Conservation (phyloP, 129 eudicot genomes). For the Pseudognaphalium luteoalbum region DNA sequence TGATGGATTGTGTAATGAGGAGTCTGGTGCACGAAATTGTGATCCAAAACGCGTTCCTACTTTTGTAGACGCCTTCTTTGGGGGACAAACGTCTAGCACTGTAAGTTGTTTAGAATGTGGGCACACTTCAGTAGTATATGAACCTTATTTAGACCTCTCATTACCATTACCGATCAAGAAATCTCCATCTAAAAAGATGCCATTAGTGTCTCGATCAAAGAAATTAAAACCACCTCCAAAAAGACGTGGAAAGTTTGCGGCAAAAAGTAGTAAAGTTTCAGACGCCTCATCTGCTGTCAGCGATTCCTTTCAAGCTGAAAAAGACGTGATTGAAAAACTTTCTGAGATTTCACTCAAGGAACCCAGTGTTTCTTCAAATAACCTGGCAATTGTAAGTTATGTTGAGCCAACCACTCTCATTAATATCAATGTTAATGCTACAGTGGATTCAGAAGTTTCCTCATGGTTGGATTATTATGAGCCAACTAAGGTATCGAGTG, state of each 20-base stretch:
- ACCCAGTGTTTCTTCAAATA: slow-evolving; percentile 29
- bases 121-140: slow-evolving; percentile 71
- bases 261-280: slow-evolving; percentile 43
- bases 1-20: slow-evolving; percentile 74
- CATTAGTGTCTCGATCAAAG: slow-evolving; percentile 45
- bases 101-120: slow-evolving; percentile 82
- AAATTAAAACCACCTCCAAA: slow-evolving; percentile 68
- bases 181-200: slow-evolving; percentile 49
- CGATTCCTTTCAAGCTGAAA: slow-evolving; percentile 10
- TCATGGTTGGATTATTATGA: slow-evolving; percentile 28
- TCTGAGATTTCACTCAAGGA: slow-evolving; percentile 33
- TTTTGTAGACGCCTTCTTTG: slow-evolving; percentile 70
- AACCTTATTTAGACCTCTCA: slow-evolving; percentile 85
- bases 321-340: slow-evolving; percentile 20
- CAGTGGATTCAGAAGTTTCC: slow-evolving; percentile 22
- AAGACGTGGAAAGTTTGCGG: slow-evolving; percentile 43
- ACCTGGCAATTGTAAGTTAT: slow-evolving; percentile 14
- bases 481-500: background rate
- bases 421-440: slow-evolving; percentile 8
- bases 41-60: slow-evolving; percentile 36
- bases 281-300: slow-evolving; percentile 23
- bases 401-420: slow-evolving; percentile 1
- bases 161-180: slow-evolving; percentile 77
- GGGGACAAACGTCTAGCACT: slow-evolving; percentile 74
- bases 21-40: slow-evolving; percentile 39